These are phyloP conservation scores for Odonthalia washingtoniensis DNA, from an alignment of 31 red algal genomes.

Conservation along the genomic window DNA sequence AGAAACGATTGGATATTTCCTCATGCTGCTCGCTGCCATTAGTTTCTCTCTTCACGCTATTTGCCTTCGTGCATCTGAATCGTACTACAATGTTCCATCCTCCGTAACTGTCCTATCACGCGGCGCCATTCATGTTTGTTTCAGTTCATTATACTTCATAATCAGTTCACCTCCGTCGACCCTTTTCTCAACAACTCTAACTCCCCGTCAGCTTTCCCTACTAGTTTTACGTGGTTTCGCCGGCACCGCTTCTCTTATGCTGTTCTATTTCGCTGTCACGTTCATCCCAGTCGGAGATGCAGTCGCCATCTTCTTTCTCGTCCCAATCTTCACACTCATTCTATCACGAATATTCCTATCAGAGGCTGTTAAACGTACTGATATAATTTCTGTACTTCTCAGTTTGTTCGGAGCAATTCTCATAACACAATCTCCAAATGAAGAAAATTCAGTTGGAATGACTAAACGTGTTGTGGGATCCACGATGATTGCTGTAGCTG, in stretches of 20 bases:
- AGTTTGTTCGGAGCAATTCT: constrained; percentile 22
- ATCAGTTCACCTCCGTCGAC: background rate
- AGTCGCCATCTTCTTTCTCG: constrained; percentile 34
- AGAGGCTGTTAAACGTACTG: background rate
- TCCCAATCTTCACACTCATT: constrained; percentile 28
- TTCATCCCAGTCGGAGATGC: constrained; percentile 26
- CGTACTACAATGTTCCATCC: background rate
- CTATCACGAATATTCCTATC: constrained; percentile 3
- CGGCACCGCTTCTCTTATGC: constrained; percentile 8
- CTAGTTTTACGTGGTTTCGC: background rate
- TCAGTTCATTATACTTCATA: background rate
- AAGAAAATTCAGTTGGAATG: background rate
- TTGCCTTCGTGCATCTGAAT: background rate
- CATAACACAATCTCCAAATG: background rate
- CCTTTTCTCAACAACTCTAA: background rate
- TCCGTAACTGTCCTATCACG: constrained; percentile 1
- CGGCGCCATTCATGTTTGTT: background rate
- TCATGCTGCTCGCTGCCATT: constrained; percentile 39
- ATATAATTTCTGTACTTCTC: background rate
- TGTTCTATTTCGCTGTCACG: background rate
- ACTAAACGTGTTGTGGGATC: no score
- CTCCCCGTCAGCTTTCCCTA: background rate
- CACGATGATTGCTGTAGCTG: background rate
- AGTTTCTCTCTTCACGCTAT: constrained; percentile 16
- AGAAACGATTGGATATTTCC: constrained; percentile 1